Evolutionary conservation across 129 eudicot genomes (phyloP), one percentile per base, ranked within the genome.

Genomic region (Artemisia argyi): DNA sequence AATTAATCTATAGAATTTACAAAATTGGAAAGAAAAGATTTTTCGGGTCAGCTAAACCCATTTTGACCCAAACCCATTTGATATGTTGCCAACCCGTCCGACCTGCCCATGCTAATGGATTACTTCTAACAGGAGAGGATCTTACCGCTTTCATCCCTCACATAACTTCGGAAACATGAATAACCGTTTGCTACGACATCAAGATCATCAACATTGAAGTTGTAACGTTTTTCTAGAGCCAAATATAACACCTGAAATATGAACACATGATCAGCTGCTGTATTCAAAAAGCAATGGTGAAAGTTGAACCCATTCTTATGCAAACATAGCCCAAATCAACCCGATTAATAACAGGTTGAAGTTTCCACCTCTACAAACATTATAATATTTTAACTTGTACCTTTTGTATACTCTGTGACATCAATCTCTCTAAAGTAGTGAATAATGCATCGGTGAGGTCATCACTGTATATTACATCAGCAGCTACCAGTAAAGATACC

Each of bases 361-460:
- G 42, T 5, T 8, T 1, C 42, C 42, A 35, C 42, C 42, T 35
- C 42, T 51, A n/a, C 16, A 51, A 52, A 52, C 57, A 16, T 8
- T 12, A 0, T 44, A 60, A 14, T 39, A 55, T 13, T 51, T 0
- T 19, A 9, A n/a, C n/a, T n/a, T n/a, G n/a, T 82, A 85, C 97
- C 97, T 85, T 90, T 65, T 87, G 79, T 24, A 82, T 26, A 73
- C 78, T 48, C 3, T 28, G 69, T 1, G 84, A 82, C 92, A 93
- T 90, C 63, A 93, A 73, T 30, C 42, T 83, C 82, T 80, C 81
- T 65, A 90, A 62, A 48, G 80, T 75, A 55, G 68, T 73, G 77
- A 93, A 94, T 70, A 94, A 83, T n/a, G 98, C 97, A 84, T 85
- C 96, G 3, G 97, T 94, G 71, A 94, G 81, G 63, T 90, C 97